These are phyloP conservation scores for Cucurbita argyrosperma DNA, from an alignment of 306 rosid genomes.

Conservation along the genomic window DNA sequence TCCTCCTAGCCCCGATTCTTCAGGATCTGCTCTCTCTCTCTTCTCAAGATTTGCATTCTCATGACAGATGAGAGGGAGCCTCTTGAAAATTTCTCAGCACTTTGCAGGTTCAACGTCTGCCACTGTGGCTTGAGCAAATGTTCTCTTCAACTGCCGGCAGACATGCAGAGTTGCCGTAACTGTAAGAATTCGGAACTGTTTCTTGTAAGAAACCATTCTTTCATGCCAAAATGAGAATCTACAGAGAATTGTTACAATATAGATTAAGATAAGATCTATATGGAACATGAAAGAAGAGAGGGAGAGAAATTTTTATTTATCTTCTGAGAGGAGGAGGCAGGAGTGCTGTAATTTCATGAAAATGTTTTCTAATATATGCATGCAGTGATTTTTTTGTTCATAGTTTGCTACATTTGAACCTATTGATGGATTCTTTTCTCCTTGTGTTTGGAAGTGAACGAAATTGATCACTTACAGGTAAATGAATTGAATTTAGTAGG, in stretches of 20 bases:
- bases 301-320: background rate
- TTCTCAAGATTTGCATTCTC: slow-evolving; percentile 88
- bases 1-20: slow-evolving; percentile 56
- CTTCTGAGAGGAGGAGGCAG: background rate
- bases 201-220: background rate
- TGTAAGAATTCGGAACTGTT: background rate
- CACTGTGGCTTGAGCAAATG: slow-evolving; percentile 13
- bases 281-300: background rate
- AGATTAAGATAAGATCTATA: background rate
- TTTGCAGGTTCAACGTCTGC: background rate
- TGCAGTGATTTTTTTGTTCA: background rate
- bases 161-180: background rate
- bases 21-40: slow-evolving; percentile 57
- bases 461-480: background rate
- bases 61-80: slow-evolving; percentile 14
- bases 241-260: background rate
- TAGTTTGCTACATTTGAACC: background rate
- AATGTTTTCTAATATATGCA: background rate
- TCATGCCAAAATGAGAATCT: background rate
- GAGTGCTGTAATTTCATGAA: background rate
- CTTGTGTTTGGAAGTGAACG: no score
- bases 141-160: background rate
- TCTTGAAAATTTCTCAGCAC: background rate
- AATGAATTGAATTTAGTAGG: background rate
- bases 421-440: background rate